phyloP scores from a whole-genome alignment of 306 rosid genomes.

The Myrica gale region DNA sequence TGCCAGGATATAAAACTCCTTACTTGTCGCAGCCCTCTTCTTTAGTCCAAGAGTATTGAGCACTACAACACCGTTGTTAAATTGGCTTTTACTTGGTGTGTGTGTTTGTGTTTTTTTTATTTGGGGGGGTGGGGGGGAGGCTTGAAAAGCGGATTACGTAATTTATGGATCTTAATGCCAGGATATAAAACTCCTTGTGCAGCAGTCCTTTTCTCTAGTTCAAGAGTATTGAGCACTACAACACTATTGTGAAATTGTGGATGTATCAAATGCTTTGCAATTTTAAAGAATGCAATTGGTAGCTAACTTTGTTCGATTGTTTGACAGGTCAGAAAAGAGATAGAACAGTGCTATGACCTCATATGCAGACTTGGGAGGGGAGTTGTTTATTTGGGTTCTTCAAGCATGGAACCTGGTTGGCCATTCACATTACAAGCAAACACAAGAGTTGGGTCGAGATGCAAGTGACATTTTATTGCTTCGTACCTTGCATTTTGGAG shows the following conservation, averaged over 20 bases:
- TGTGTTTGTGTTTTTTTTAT: not conserved
- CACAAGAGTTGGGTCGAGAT: conserved; percentile 66
- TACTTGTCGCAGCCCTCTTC: no score
- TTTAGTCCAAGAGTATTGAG: no score
- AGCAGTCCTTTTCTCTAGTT: not conserved
- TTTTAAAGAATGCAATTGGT: conserved; percentile 13
- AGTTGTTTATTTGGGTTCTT: conserved; percentile 78
- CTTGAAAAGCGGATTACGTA: not conserved
- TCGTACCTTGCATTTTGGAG: no score
- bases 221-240: not conserved
- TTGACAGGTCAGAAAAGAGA: conserved; percentile 75
- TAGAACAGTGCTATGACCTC: conserved; percentile 75
- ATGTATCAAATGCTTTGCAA: conserved; percentile 10
- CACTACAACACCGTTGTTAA: no score
- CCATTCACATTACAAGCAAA: conserved; percentile 69
- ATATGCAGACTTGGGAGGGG: conserved; percentile 83
- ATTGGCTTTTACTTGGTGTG: no score
- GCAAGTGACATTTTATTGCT: conserved; percentile 44
- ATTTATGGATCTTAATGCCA: not conserved
- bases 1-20: no score
- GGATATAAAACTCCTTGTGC: not conserved
- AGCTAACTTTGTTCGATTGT: conserved; percentile 5
- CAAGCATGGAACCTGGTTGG: conserved; percentile 65
- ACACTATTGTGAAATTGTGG: not conserved
- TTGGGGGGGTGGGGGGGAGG: not conserved